phyloP scores from a whole-genome alignment of 257 asterid genomes.

The Datura wrightii region DNA sequence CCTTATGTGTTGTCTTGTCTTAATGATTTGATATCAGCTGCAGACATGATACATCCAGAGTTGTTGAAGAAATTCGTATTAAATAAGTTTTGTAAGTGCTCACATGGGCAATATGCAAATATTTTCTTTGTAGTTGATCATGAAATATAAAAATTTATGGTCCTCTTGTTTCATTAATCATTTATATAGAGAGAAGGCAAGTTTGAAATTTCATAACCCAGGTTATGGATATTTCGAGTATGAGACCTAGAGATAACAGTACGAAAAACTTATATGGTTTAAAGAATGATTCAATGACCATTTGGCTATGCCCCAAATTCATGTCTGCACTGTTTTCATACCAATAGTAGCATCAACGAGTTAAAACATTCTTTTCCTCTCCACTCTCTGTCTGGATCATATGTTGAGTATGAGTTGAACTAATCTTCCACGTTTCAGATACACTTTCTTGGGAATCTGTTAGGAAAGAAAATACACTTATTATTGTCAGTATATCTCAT shows the following conservation, averaged over 20 bases:
- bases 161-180: constrained; percentile 19
- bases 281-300: too few species aligned
- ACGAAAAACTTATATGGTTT: neutral
- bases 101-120: neutral
- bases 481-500: neutral
- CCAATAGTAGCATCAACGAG: neutral
- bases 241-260: neutral
- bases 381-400: neutral
- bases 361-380: neutral
- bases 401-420: neutral
- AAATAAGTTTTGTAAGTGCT: constrained; percentile 88
- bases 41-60: constrained; percentile 98
- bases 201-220: neutral
- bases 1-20: constrained; percentile 90
- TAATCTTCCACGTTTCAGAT: neutral
- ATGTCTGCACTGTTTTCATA: neutral
- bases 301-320: neutral
- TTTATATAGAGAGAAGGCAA: constrained; percentile 12
- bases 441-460: neutral
- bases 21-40: constrained; percentile 85
- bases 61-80: constrained; percentile 83
- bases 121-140: neutral
- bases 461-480: neutral
- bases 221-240: constrained; percentile 1
- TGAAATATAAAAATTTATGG: constrained; percentile 9